phyloP scores from a whole-genome alignment of 2,329 filamentous ascomycete genomes.

The Claviceps monticola region DNA sequence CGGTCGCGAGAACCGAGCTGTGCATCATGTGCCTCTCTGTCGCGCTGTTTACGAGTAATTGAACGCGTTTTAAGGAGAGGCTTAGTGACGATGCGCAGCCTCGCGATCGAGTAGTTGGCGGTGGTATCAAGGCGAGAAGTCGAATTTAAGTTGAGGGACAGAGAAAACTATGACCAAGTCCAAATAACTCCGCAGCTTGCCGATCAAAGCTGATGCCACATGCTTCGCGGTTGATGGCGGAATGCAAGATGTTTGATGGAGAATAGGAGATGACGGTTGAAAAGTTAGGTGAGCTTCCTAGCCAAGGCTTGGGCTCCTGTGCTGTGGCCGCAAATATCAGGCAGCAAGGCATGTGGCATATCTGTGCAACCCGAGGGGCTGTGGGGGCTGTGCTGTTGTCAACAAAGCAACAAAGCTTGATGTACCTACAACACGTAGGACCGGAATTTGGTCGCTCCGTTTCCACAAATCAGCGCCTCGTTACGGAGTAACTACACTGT shows the following conservation, averaged over 20 bases:
- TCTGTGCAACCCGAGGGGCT: background rate
- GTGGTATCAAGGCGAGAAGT: conserved; percentile 5
- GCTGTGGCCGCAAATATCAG: conserved; percentile 19
- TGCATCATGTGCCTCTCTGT: conserved; percentile 9
- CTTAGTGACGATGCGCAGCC: conserved; percentile 6
- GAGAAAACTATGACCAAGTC: conserved; percentile 8
- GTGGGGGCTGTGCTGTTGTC: too few relatives aligned
- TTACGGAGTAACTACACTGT: background rate
- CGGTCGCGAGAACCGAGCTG: background rate
- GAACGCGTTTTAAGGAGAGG: conserved; percentile 11
- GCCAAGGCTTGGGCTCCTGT: conserved; percentile 5
- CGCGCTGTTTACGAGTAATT: conserved; percentile 22
- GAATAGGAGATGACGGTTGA: conserved; percentile 17
- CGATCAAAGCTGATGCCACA: conserved; percentile 12
- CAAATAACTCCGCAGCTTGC: conserved; percentile 12
- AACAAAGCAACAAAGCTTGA: too few relatives aligned
- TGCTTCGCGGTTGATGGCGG: conserved; percentile 13
- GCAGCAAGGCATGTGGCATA: conserved; percentile 13
- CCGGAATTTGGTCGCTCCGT: conserved; percentile 10
- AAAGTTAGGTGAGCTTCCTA: conserved; percentile 18
- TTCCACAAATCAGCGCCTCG: conserved; percentile 3
- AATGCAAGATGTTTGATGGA: conserved; percentile 14
- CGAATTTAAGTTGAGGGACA: conserved; percentile 6
- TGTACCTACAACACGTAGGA: too few relatives aligned
- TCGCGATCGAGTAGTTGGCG: conserved; percentile 3